These are phyloP conservation scores for Mycena sanguinolenta DNA, from an alignment of 768 basidiomycete species.

Conservation along the genomic window DNA sequence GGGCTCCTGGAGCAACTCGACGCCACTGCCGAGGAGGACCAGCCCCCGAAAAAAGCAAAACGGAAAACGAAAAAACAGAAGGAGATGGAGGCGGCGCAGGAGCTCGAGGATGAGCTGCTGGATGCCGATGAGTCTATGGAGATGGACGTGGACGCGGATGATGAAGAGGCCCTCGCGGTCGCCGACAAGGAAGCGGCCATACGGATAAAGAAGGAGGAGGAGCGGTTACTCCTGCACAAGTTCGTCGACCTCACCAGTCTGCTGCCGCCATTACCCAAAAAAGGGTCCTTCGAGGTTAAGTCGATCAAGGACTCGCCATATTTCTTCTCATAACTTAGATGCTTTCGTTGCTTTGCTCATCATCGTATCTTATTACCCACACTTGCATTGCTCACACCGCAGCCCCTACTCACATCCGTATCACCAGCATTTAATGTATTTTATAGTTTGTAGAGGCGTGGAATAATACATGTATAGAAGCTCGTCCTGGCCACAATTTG, in stretches of 20 bases:
- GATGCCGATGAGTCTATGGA: background rate
- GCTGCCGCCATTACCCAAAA: slow-evolving; percentile 85
- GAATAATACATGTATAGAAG: slow-evolving; percentile 28
- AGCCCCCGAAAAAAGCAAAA: slow-evolving; percentile 29
- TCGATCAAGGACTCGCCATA: slow-evolving; percentile 86
- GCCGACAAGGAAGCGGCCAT: slow-evolving; percentile 7
- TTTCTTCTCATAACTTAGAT: slow-evolving; percentile 87
- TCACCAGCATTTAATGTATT: slow-evolving; percentile 37
- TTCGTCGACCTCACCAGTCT: slow-evolving; percentile 83
- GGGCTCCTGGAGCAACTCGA: slow-evolving; percentile 16
- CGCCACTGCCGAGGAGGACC: slow-evolving; percentile 37
- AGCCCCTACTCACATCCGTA: slow-evolving; percentile 26
- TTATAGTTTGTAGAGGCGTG: slow-evolving; percentile 27
- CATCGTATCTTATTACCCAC: slow-evolving; percentile 16
- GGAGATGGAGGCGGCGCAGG: slow-evolving; percentile 32
- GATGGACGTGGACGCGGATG: slow-evolving; percentile 3
- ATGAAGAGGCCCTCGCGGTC: slow-evolving; percentile 21
- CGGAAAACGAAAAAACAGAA: slow-evolving; percentile 43
- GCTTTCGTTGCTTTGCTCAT: slow-evolving; percentile 11
- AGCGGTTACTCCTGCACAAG: slow-evolving; percentile 54
- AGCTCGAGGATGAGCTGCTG: background rate
- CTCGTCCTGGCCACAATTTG: too few species aligned
- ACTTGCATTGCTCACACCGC: slow-evolving; percentile 32
- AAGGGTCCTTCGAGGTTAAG: slow-evolving; percentile 88
- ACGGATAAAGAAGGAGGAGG: background rate